Conservation (phyloP, 768 basidiomycete genomes). For the Termitomyces sp. region DNA sequence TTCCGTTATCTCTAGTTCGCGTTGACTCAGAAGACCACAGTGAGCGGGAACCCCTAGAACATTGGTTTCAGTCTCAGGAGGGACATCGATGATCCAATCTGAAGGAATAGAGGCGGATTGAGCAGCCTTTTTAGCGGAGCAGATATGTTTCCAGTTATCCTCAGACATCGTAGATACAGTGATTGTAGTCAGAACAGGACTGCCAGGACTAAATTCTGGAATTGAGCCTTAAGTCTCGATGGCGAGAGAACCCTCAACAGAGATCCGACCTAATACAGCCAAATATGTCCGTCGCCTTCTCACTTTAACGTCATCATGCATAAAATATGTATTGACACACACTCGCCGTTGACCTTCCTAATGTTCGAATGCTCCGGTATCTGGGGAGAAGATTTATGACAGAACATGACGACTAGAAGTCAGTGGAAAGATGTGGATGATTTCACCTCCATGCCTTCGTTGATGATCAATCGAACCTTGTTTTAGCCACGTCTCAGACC, state of each 20-base stretch:
- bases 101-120: conserved; percentile 48
- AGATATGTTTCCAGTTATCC: conserved; percentile 20
- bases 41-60: conserved; percentile 44
- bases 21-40: conserved; percentile 44
- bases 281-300: not conserved
- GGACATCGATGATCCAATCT: conserved; percentile 44
- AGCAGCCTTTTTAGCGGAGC: conserved; percentile 32
- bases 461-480: not conserved
- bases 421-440: not conserved
- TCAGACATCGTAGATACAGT: not conserved
- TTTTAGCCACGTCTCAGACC: no score
- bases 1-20: conserved; percentile 59
- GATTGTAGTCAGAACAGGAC: not conserved
- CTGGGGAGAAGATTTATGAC: no score
- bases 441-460: not conserved
- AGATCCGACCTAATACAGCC: not conserved
- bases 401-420: not conserved
- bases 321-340: not conserved
- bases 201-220: not conserved
- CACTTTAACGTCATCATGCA: not conserved
- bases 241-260: no score
- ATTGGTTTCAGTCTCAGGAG: conserved; percentile 34
- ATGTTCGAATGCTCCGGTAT: not conserved
- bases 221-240: not conserved
- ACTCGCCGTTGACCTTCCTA: not conserved